These are phyloP conservation scores for Aquilaria malaccensis DNA, from an alignment of 345 rosid species.

Conservation along the genomic window DNA sequence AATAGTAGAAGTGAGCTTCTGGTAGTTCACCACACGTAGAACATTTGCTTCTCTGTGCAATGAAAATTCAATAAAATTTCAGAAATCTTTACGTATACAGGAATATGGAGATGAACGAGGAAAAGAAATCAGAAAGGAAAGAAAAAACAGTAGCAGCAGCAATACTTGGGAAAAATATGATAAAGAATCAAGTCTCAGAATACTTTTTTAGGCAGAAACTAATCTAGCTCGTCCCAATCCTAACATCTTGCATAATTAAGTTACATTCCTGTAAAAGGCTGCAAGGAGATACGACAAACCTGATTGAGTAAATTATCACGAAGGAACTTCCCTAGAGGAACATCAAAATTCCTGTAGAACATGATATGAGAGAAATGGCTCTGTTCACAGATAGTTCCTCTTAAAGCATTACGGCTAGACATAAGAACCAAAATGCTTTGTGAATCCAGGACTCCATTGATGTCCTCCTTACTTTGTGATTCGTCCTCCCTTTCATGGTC, in stretches of 20 bases:
- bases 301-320: constrained; percentile 71
- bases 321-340: constrained; percentile 84
- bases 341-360: constrained; percentile 83
- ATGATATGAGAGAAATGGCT: constrained; percentile 90
- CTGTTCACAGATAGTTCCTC: constrained; percentile 75
- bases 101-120: not conserved
- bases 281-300: constrained; percentile 33
- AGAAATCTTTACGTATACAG: not conserved
- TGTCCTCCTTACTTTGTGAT: constrained; percentile 31
- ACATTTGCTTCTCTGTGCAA: constrained; percentile 68
- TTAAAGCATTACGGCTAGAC: constrained; percentile 63
- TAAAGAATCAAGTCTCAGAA: constrained; percentile 3
- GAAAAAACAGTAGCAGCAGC: not conserved
- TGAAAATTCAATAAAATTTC: constrained; percentile 8
- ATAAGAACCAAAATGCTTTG: constrained; percentile 88
- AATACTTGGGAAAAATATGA: not conserved
- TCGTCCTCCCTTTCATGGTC: constrained; percentile 29
- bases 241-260: not conserved
- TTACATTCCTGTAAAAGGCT: not conserved
- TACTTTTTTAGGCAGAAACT: not conserved
- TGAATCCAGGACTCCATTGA: constrained; percentile 39
- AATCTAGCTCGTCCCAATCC: not conserved
- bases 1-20: constrained; percentile 71
- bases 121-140: not conserved
- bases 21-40: constrained; percentile 53